Conservation (phyloP, 2,329 filamentous ascomycete species). For the Paraconiothyrium brasiliense region DNA sequence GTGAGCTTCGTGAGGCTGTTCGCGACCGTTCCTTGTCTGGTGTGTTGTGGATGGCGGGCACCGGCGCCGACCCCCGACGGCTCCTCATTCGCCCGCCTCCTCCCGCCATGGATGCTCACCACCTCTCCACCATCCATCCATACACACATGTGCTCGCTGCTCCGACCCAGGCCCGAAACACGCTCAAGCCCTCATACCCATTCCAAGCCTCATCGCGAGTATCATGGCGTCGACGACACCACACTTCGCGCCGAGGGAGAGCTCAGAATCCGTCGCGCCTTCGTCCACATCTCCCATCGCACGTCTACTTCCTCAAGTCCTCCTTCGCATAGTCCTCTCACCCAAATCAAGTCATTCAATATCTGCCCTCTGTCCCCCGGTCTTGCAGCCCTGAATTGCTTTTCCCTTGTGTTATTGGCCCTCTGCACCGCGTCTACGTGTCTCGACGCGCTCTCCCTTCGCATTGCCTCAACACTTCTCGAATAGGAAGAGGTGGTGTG, state of each 20-base stretch:
- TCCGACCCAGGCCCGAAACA: background rate
- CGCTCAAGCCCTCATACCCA: background rate
- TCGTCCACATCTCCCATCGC: background rate
- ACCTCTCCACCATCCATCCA: background rate
- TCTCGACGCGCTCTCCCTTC: slow-evolving; percentile 26
- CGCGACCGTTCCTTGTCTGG: slow-evolving; percentile 17
- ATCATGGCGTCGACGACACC: slow-evolving; percentile 1
- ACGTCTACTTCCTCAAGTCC: background rate
- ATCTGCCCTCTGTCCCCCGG: slow-evolving; percentile 13
- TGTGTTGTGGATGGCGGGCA: slow-evolving; percentile 5
- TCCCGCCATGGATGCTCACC: slow-evolving; percentile 1
- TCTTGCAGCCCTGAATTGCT: slow-evolving; percentile 7
- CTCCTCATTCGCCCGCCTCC: slow-evolving; percentile 11
- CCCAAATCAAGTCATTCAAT: slow-evolving; percentile 17
- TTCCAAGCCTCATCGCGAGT: slow-evolving; percentile 11
- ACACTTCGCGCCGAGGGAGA: background rate
- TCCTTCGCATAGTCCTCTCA: slow-evolving; percentile 6
- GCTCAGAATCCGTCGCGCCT: background rate
- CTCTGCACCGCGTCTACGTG: slow-evolving; percentile 10
- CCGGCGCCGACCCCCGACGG: slow-evolving; percentile 16
- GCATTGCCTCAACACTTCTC: slow-evolving; percentile 23
- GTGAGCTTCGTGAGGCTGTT: slow-evolving; percentile 6
- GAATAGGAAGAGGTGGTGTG: slow-evolving; percentile 19
- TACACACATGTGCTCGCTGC: background rate
- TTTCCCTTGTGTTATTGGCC: background rate